These are phyloP conservation scores for Lathyrus oleraceus DNA, from an alignment of 306 rosid species.

Conservation along the genomic window DNA sequence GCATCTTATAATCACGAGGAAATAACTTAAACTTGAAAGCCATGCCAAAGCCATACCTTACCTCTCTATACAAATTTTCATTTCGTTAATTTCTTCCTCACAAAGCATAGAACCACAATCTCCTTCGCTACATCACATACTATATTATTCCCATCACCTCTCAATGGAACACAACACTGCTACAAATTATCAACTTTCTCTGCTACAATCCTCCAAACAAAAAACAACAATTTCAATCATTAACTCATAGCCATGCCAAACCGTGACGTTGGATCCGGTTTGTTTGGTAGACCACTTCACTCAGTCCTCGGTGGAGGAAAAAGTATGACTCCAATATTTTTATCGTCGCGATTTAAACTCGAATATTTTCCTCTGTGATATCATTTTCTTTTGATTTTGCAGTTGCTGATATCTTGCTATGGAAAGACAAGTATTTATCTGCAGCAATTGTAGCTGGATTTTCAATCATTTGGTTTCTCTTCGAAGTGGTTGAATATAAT, in stretches of 20 bases:
- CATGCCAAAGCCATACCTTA: slow-evolving; percentile 64
- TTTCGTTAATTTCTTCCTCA: slow-evolving; percentile 41
- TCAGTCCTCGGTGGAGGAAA: slow-evolving; percentile 54
- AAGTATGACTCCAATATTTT: slow-evolving; percentile 33
- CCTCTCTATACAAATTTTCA: slow-evolving; percentile 21
- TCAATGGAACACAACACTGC: slow-evolving; percentile 24
- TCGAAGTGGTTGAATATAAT: slow-evolving; percentile 62
- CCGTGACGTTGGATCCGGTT: slow-evolving; percentile 23
- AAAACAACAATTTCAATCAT: slow-evolving; percentile 4
- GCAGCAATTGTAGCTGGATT: slow-evolving; percentile 48
- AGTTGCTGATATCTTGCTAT: slow-evolving; percentile 62
- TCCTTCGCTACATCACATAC: not conserved
- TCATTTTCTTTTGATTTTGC: slow-evolving; percentile 37
- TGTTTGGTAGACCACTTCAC: slow-evolving; percentile 42
- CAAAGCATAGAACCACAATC: slow-evolving; percentile 51
- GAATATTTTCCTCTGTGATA: not conserved
- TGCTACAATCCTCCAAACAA: not conserved
- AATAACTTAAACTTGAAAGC: slow-evolving; percentile 45
- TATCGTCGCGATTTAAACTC: too few relatives aligned
- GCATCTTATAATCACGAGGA: slow-evolving; percentile 32
- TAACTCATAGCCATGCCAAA: slow-evolving; percentile 36
- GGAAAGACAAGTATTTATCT: slow-evolving; percentile 60
- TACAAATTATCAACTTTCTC: slow-evolving; percentile 1
- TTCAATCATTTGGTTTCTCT: slow-evolving; percentile 53
- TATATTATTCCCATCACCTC: not conserved